Conservation (phyloP, 2,329 filamentous ascomycete species). For the Lachnellula subtilissima region DNA sequence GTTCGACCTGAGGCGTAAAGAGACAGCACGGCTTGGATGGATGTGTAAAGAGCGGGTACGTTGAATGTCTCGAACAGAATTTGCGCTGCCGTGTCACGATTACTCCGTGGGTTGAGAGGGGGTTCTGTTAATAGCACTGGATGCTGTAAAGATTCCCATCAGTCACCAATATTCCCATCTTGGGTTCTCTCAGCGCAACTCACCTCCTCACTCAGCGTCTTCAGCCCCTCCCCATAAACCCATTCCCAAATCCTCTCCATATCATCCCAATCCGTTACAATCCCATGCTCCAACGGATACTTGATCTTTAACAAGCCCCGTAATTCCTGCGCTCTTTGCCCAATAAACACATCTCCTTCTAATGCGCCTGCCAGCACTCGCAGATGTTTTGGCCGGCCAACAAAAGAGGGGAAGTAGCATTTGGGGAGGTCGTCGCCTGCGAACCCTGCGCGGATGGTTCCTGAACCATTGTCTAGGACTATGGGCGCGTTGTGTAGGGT, state of each 20-base stretch:
- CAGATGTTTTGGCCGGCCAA: constrained; percentile 91
- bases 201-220: constrained; percentile 95
- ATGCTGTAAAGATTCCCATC: constrained; percentile 51
- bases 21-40: constrained; percentile 93
- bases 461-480: constrained; percentile 97
- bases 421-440: constrained; percentile 94
- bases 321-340: constrained; percentile 80
- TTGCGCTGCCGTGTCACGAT: constrained; percentile 93
- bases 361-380: constrained; percentile 93
- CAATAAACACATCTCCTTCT: constrained; percentile 96
- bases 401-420: constrained; percentile 96
- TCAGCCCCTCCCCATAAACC: constrained; percentile 91
- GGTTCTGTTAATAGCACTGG: constrained; percentile 95
- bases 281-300: constrained; percentile 94
- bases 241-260: constrained; percentile 99
- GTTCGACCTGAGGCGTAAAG: constrained; percentile 94
- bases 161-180: constrained; percentile 4
- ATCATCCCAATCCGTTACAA: constrained; percentile 99
- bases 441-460: constrained; percentile 94
- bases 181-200: constrained; percentile 21
- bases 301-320: constrained; percentile 90
- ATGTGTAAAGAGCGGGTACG: constrained; percentile 91
- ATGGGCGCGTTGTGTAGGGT: constrained; percentile 94
- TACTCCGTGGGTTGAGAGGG: constrained; percentile 88
- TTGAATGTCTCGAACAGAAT: constrained; percentile 99